Conservation (phyloP, 78 protist genomes). For the Monocercomonoides exilis region DNA sequence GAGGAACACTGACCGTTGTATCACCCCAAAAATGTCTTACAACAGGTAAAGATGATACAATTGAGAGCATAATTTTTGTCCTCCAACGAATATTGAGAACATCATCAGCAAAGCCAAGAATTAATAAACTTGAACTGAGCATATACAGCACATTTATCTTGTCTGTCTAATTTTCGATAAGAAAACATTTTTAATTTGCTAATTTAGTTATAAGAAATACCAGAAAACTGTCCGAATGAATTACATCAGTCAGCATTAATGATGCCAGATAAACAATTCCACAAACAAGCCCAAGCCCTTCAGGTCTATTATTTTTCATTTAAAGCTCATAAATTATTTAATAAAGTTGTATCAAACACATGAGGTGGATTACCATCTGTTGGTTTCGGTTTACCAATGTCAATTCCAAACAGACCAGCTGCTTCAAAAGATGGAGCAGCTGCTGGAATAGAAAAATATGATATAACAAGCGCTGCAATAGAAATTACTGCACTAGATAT, state of each 20-base stretch:
- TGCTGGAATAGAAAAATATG: neutral
- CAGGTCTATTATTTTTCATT: conserved; percentile 54
- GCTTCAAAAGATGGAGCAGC: neutral
- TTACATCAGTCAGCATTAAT: conserved; percentile 39
- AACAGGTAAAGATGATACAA: conserved; percentile 82
- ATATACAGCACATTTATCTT: conserved; percentile 1
- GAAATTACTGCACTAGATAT: too few species aligned
- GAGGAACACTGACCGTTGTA: conserved; percentile 1
- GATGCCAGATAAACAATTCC: conserved; percentile 56
- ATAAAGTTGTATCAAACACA: neutral
- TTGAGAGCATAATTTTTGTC: conserved; percentile 73
- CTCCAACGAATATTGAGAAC: conserved; percentile 83
- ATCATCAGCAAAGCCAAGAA: conserved; percentile 96
- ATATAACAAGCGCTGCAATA: too few species aligned
- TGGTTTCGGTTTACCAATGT: conserved; percentile 23
- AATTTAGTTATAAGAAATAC: neutral
- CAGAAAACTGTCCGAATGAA: conserved; percentile 2
- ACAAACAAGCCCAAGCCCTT: conserved; percentile 60
- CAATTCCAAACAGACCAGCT: conserved; percentile 33
- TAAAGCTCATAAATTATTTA: neutral
- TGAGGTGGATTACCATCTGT: neutral
- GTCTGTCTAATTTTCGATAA: neutral
- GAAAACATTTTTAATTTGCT: neutral
- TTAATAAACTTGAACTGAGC: conserved; percentile 70
- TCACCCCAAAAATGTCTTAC: conserved; percentile 7